These are phyloP conservation scores for Crithidia bombi DNA, from an alignment of 208 protist species.

Conservation along the genomic window DNA sequence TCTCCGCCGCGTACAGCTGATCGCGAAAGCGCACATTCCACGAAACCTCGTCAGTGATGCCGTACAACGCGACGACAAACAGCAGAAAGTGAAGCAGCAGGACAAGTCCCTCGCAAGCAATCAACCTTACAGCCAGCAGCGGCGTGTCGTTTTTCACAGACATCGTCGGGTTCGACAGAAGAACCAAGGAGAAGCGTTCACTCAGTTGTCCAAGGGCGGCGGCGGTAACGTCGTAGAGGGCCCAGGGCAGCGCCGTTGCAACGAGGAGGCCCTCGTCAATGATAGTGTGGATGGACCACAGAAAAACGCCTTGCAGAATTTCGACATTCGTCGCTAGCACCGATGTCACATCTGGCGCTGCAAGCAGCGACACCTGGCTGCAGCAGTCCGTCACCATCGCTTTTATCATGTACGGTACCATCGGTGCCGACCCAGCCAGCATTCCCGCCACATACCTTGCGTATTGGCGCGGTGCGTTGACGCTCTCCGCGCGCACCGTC, in stretches of 20 bases:
- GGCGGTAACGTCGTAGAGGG: slow-evolving; percentile 17
- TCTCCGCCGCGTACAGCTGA: slow-evolving; percentile 27
- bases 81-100: slow-evolving; percentile 25
- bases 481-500: slow-evolving; percentile 22
- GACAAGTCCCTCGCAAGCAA: slow-evolving; percentile 25
- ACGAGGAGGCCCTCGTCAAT: slow-evolving; percentile 30
- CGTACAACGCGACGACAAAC: slow-evolving; percentile 23
- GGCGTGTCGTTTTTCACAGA: not conserved
- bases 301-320: slow-evolving; percentile 24
- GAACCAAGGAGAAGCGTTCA: slow-evolving; percentile 11
- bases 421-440: slow-evolving; percentile 17
- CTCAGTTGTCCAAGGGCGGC: slow-evolving; percentile 15
- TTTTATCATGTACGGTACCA: slow-evolving; percentile 25
- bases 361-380: slow-evolving; percentile 15
- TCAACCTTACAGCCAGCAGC: slow-evolving; percentile 23
- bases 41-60: slow-evolving; percentile 28
- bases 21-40: slow-evolving; percentile 33
- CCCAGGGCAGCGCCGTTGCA: slow-evolving; percentile 24
- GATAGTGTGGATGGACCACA: slow-evolving; percentile 26
- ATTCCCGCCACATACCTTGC: slow-evolving; percentile 27
- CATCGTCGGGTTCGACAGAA: slow-evolving; percentile 2
- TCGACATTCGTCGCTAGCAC: slow-evolving; percentile 25
- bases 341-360: not conserved
- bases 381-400: slow-evolving; percentile 20
- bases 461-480: slow-evolving; percentile 27